phyloP scores from a whole-genome alignment of 371 early-diverging fungal species.

The Chytridiales sp. region DNA sequence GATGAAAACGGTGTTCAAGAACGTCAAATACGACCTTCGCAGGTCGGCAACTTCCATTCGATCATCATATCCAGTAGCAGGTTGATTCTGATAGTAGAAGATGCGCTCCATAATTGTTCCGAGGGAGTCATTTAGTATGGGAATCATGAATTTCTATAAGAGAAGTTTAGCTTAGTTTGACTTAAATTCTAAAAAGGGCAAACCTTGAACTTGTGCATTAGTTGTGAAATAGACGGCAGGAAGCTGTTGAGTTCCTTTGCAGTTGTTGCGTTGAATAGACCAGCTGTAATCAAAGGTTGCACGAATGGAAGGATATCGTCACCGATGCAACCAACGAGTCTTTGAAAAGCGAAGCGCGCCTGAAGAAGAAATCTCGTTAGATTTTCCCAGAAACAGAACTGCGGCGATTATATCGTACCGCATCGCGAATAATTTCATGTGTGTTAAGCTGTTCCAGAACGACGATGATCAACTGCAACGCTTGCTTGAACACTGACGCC shows the following conservation, averaged over 20 bases:
- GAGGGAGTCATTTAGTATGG: conserved; percentile 73
- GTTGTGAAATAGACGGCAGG: conserved; percentile 78
- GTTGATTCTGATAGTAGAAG: conserved; percentile 77
- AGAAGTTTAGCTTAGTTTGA: conserved; percentile 35
- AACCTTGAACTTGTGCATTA: conserved; percentile 88
- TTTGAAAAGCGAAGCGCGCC: conserved; percentile 81
- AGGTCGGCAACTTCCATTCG: conserved; percentile 71
- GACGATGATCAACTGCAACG: conserved; percentile 74
- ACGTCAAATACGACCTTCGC: conserved; percentile 77
- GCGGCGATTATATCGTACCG: too few relatives aligned
- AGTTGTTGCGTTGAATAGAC: conserved; percentile 72
- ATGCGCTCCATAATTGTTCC: conserved; percentile 79
- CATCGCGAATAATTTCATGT: conserved; percentile 72
- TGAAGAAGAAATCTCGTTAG: conserved; percentile 18
- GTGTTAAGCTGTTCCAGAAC: conserved; percentile 69
- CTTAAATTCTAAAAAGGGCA: conserved; percentile 22
- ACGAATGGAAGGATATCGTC: conserved; percentile 78
- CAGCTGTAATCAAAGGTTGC: conserved; percentile 71
- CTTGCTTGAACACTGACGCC: conserved; percentile 73
- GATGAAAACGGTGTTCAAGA: conserved; percentile 80
- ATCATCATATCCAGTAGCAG: conserved; percentile 89
- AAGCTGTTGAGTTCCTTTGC: conserved; percentile 82
- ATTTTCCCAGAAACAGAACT: not conserved
- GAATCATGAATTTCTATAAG: conserved; percentile 33
- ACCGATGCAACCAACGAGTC: conserved; percentile 85